These are phyloP conservation scores for Dendryphion nanum DNA, from an alignment of 2,329 filamentous ascomycete genomes.

Conservation along the genomic window DNA sequence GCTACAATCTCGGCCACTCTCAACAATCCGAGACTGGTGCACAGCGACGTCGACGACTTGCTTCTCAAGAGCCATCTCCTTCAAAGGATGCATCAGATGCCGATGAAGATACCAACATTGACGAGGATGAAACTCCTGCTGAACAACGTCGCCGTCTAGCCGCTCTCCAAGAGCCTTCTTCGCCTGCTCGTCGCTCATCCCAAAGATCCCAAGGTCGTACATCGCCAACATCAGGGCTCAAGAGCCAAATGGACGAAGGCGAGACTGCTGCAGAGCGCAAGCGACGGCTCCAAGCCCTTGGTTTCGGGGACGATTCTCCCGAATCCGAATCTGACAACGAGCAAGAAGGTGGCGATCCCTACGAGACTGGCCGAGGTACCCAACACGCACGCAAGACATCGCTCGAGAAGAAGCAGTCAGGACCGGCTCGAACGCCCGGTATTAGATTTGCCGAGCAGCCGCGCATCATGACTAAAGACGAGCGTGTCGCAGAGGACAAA, in stretches of 20 bases:
- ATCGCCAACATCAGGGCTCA: slow-evolving; percentile 13
- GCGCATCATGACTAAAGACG: slow-evolving; percentile 33
- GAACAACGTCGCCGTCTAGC: slow-evolving; percentile 16
- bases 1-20: slow-evolving; percentile 17
- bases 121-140: slow-evolving; percentile 26
- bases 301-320: slow-evolving; percentile 44
- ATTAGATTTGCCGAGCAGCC: slow-evolving; percentile 61
- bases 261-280: slow-evolving; percentile 76
- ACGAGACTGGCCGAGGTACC: slow-evolving; percentile 35
- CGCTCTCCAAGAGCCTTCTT: slow-evolving; percentile 13
- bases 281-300: slow-evolving; percentile 71
- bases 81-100: slow-evolving; percentile 4
- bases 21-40: slow-evolving; percentile 35
- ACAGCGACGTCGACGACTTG: slow-evolving; percentile 45
- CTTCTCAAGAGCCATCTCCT: slow-evolving; percentile 13
- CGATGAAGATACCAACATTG: slow-evolving; percentile 20
- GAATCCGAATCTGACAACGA: slow-evolving; percentile 24
- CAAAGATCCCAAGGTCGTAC: slow-evolving; percentile 3
- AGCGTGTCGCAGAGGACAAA: slow-evolving; percentile 23
- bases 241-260: slow-evolving; percentile 42
- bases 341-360: slow-evolving; percentile 34
- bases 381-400: slow-evolving; percentile 8
- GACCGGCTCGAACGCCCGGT: slow-evolving; percentile 45
- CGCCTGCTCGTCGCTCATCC: slow-evolving; percentile 10
- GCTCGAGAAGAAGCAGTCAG: slow-evolving; percentile 1